Base-by-base conservation (phyloP, 768 basidiomycete genomes). In the Pleurotus eryngii region DNA sequence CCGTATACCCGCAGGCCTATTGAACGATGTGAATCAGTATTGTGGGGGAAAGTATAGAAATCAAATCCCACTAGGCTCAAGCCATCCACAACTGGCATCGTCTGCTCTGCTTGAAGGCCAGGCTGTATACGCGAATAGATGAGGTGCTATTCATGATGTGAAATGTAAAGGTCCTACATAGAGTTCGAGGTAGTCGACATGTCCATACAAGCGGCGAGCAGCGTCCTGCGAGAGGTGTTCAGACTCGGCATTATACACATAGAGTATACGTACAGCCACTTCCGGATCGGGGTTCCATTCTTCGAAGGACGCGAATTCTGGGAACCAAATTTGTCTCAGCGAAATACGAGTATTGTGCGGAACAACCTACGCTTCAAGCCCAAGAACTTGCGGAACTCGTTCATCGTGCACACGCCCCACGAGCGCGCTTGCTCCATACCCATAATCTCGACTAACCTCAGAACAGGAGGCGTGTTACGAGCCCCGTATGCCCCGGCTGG, bases 401-500 rank as follows among this genome's bases (percentile, higher is more conserved):
- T 84, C 75, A 82, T 75, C 3, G 79, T 76, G 61, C 81, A 81
- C 1, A 78, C 74, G 27, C 83, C 83, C 83, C 84, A 85, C 4
- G 59, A 60, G 40, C 84, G 68, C 1, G 79, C 76, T 67, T 84
- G 82, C 47, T 72, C 65, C 38, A 86, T 84, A 1, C 78, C 79
- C 70, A 85, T 68, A 11, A 84, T 77, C 64, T 86, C 85, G 24
- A 84, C 72, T 45, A 82, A 64, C 9, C 80, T 68, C 59, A 85
- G 63, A 3, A 74, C 76, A 1, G 63, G 66, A 0, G 83, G 81
- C 0, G 78, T 78, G 3, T 78, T 77, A 1, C 77, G 76, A 17
- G 76, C 81, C 24, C 79, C 65, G 66, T 75, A 82, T 14, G 78
- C 70, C 9, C 77, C 75, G 9, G 82, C 81, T 5, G 74, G 70